These are phyloP conservation scores for Chenopodium berlandieri DNA, from an alignment of 148 eudicot genomes.

Conservation along the genomic window DNA sequence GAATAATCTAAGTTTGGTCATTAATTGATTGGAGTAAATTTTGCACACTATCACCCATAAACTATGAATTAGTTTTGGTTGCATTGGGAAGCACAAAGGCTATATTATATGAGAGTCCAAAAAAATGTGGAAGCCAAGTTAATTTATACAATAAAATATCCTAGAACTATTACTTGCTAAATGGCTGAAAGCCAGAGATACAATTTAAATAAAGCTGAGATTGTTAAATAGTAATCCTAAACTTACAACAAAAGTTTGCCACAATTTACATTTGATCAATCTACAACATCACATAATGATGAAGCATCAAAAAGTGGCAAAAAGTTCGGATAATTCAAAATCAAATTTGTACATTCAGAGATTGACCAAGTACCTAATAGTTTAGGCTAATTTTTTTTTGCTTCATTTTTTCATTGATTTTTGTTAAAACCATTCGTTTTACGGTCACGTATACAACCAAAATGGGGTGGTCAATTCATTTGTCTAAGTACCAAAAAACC, in stretches of 20 bases:
- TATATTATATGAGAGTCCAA: no score
- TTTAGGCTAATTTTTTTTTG: conserved; percentile 6
- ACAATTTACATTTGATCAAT: background rate
- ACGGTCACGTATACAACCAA: conserved; percentile 34
- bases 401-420: conserved; percentile 1
- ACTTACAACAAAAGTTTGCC: background rate
- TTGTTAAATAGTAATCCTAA: background rate
- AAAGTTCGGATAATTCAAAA: conserved; percentile 9
- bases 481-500: conserved; percentile 26
- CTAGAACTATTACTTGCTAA: no score
- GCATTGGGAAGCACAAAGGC: no score
- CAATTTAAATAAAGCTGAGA: background rate
- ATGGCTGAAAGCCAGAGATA: no score
- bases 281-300: background rate
- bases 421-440: conserved; percentile 14
- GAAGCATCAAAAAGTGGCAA: background rate
- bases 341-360: background rate
- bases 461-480: conserved; percentile 26
- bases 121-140: no score
- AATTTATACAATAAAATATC: no score
- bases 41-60: background rate
- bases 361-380: background rate
- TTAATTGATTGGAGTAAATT: background rate
- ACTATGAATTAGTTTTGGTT: no score
- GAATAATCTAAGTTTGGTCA: no score